Base-by-base conservation (phyloP, 2,329 filamentous ascomycete genomes). In the Aschersonia sp. region DNA sequence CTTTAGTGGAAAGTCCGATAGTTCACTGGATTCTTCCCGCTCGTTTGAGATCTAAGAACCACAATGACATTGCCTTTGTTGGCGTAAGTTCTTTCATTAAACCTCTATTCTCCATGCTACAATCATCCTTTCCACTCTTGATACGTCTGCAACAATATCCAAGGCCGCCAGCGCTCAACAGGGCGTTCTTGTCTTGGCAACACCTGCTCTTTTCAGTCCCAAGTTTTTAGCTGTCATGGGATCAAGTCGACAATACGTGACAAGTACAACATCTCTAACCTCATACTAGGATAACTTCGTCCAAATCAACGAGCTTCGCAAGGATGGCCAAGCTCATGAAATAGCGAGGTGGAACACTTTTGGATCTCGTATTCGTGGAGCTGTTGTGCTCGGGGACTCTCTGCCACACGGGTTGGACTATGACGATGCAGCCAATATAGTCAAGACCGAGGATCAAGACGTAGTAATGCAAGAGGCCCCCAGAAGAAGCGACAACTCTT, bases 11-110 rank as follows among this genome's bases (percentile, higher is more conserved):
- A 47, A 94, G 85, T 52, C 85, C 89, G 2, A 69, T 84, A 37
- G 75, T 83, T 48, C 82, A 83, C 58, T 84, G 77, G 69, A 83
- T 96, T 42, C 68, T 95, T 11, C 85, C 88, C 10, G 86, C 82
- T n/a, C 78, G 82, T 50, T 70, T 97, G 50, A 76, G 89, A 49
- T 81, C 81, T 48, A 70, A 72, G 46, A 64, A 72, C 42, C 71
- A 80, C 51, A 88, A 92, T 55, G 89, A 97, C 66, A 78, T 96
- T 53, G 82, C 89, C 39, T 87, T 95, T 56, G 75, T 98, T 49
- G 86, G 88, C 47, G 81, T 84, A 71, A 65, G 79, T 73, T 29
- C 14, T 10, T 35, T 22, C 9, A 12, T 8, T 12, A 37, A 37
- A 37, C 12, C 5, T 42, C 14, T 14, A 40, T 42, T 6, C n/a